Evolutionary conservation across 306 rosid species (phyloP).

Genomic region (Dalbergia oliveri): DNA sequence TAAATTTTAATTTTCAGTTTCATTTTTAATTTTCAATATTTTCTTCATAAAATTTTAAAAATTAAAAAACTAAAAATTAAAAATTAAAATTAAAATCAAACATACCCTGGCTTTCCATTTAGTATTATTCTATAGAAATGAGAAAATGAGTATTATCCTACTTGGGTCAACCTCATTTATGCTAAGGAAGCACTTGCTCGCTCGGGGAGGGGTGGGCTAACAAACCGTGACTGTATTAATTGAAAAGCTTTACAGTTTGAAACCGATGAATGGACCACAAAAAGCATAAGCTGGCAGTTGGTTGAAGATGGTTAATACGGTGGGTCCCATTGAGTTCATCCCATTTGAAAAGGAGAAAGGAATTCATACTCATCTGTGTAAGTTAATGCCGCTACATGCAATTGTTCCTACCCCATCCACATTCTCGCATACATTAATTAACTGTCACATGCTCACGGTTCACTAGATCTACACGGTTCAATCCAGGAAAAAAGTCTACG

Average conservation of each 20-base stretch:
- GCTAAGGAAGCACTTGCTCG: neutral
- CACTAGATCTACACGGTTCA: neutral
- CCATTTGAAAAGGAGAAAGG: neutral
- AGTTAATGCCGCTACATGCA: conserved; percentile 35
- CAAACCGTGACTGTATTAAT: conserved; percentile 46
- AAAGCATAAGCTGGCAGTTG: conserved; percentile 44
- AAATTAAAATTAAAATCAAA: too few species aligned
- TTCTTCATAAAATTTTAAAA: too few species aligned
- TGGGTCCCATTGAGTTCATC: conserved; percentile 54
- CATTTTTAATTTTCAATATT: too few species aligned
- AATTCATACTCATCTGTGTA: conserved; percentile 16
- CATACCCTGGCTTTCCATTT: conserved; percentile 2
- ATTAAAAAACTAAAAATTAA: too few species aligned
- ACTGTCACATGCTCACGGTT: neutral
- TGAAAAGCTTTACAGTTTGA: neutral
- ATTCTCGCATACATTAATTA: neutral
- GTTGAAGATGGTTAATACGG: conserved; percentile 55
- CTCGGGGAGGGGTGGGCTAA: conserved; percentile 9
- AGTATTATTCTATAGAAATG: neutral
- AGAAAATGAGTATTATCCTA: conserved; percentile 19
- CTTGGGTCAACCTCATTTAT: conserved; percentile 35
- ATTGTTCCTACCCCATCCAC: conserved; percentile 4
- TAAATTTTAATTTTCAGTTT: too few species aligned
- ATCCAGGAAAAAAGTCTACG: neutral
- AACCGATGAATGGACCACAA: conserved; percentile 39